Conservation (phyloP, 192 early-diverging fungal genomes). For the Mortierella claussenii region DNA sequence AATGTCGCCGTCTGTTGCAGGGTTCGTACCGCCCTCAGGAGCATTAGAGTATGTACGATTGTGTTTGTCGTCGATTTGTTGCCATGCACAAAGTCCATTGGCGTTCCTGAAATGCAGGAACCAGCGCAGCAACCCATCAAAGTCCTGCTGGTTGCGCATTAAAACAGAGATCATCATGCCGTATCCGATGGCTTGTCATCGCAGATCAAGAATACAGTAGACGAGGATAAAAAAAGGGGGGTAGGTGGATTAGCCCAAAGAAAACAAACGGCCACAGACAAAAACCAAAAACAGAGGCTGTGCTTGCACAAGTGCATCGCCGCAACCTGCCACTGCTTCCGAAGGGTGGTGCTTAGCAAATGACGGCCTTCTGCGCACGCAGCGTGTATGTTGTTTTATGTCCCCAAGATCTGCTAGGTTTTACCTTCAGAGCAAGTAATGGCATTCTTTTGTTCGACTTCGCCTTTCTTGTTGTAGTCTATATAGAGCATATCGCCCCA, state of each 20-base stretch:
- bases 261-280: too few relatives aligned
- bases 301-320: background rate
- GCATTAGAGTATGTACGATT: constrained; percentile 46
- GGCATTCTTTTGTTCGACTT: constrained; percentile 55
- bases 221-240: background rate
- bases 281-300: background rate
- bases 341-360: too few relatives aligned
- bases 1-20: constrained; percentile 66
- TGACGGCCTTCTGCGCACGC: background rate
- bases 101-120: constrained; percentile 58
- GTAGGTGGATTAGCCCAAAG: background rate
- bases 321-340: too few relatives aligned
- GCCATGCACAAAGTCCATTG: constrained; percentile 61
- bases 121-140: constrained; percentile 64
- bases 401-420: background rate
- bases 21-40: constrained; percentile 61
- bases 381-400: background rate
- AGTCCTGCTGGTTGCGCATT: constrained; percentile 63
- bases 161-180: constrained; percentile 65
- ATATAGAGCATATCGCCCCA: constrained; percentile 60
- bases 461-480: constrained; percentile 64
- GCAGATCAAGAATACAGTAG: background rate
- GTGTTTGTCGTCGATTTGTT: constrained; percentile 57
- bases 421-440: constrained; percentile 67
- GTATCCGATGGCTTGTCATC: constrained; percentile 54